These are phyloP conservation scores for Candida insectalens DNA, from an alignment of 805 yeast genomes.

Conservation along the genomic window DNA sequence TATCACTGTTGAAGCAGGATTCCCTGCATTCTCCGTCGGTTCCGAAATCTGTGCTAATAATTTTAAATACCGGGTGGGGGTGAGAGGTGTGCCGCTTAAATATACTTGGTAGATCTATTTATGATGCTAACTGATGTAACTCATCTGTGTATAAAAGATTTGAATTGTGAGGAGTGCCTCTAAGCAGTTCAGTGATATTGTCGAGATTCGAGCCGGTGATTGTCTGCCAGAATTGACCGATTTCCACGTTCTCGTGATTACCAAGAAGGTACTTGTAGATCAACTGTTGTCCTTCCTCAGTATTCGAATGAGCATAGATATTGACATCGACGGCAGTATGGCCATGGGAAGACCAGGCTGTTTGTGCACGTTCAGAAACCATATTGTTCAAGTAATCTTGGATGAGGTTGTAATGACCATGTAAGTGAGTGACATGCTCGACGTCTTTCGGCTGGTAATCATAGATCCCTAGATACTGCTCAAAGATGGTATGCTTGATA, in stretches of 20 bases:
- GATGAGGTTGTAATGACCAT: constrained; percentile 18
- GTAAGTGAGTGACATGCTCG: constrained; percentile 26
- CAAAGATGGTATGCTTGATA: constrained; percentile 44
- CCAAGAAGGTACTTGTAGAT: constrained; percentile 50
- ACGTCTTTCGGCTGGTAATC: constrained; percentile 52
- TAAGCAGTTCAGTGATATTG: constrained; percentile 38
- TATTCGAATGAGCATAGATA: constrained; percentile 71
- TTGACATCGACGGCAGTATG: constrained; percentile 95
- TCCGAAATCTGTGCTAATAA: constrained; percentile 64
- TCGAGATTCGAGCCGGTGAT: constrained; percentile 39
- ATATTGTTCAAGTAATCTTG: constrained; percentile 50
- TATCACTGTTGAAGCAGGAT: constrained; percentile 95
- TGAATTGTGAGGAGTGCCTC: constrained; percentile 34
- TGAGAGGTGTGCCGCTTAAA: too few relatives aligned
- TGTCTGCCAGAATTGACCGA: constrained; percentile 63
- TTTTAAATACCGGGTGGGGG: too few relatives aligned
- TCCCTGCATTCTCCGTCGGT: constrained; percentile 98
- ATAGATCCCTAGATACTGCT: constrained; percentile 54
- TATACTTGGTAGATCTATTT: not conserved
- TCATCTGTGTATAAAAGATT: constrained; percentile 1
- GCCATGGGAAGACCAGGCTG: constrained; percentile 97
- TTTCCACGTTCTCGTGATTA: constrained; percentile 78
- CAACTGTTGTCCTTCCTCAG: constrained; percentile 30
- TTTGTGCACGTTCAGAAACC: constrained; percentile 72
- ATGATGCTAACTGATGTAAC: not conserved